These are phyloP conservation scores for Bimuria novae-zelandiae DNA, from an alignment of 2,329 filamentous ascomycete genomes.

Conservation along the genomic window DNA sequence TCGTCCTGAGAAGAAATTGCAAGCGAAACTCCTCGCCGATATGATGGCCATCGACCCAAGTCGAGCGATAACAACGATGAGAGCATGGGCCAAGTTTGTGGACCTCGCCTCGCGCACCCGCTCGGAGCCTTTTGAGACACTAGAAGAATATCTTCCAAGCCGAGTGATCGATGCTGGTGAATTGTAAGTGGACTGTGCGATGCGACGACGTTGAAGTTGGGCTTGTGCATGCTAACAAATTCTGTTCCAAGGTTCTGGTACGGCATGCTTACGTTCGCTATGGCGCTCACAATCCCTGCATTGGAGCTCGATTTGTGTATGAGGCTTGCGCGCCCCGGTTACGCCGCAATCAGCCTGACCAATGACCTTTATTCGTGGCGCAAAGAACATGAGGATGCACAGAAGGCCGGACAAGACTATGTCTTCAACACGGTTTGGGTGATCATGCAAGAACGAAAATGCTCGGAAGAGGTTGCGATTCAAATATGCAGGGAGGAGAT, in stretches of 20 bases:
- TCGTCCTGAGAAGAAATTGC: slow-evolving; percentile 15
- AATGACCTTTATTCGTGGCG: slow-evolving; percentile 51
- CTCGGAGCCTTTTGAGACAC: slow-evolving; percentile 8
- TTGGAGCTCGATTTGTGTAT: slow-evolving; percentile 9
- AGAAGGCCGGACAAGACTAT: slow-evolving; percentile 22
- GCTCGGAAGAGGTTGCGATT: slow-evolving; percentile 35
- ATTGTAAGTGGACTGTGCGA: slow-evolving; percentile 1
- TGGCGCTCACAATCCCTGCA: slow-evolving; percentile 43
- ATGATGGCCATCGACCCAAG: slow-evolving; percentile 21
- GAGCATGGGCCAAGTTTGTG: slow-evolving; percentile 20
- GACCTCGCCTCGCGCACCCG: slow-evolving; percentile 14
- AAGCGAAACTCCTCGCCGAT: slow-evolving; percentile 17
- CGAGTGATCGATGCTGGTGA: slow-evolving; percentile 17
- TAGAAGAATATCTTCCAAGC: slow-evolving; percentile 23
- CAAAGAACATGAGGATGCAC: slow-evolving; percentile 35
- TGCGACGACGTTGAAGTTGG: slow-evolving; percentile 46
- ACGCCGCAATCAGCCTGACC: slow-evolving; percentile 36
- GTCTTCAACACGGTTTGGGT: slow-evolving; percentile 50
- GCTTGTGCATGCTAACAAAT: slow-evolving; percentile 34
- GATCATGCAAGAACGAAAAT: slow-evolving; percentile 44
- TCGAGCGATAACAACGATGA: slow-evolving; percentile 16
- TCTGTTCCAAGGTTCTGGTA: slow-evolving; percentile 31
- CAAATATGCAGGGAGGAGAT: slow-evolving; percentile 24
- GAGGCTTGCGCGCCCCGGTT: slow-evolving; percentile 26
- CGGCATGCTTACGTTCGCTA: slow-evolving; percentile 45